Evolutionary conservation across 768 basidiomycete genomes (phyloP), one percentile per base, ranked within the genome.

Genomic region (Steccherinum ochraceum): DNA sequence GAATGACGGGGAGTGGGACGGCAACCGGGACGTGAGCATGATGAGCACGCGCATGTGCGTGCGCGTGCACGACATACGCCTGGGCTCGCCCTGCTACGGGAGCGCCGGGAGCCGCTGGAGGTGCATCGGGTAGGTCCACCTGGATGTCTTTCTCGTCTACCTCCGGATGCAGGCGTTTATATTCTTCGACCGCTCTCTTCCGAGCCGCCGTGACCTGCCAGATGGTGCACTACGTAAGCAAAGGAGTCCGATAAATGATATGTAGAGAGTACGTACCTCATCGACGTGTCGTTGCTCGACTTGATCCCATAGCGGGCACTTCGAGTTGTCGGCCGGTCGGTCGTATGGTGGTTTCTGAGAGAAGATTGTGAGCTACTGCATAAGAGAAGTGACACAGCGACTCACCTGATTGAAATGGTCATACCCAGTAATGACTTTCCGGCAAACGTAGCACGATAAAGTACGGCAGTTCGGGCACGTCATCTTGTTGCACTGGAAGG

Each of bases 401-500:
- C 72, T 25, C 60, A 78, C 78, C 45, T 78, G 69, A 44, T 74
- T 64, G 61, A 91, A 92, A 60, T 93, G 90, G 0, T 89, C 83
- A 58, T 92, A 91, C 1, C 88, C 87, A 0, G 25, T 68, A 39
- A 94, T 86, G 26, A 83, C 58, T 59, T 86, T 58, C 24, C 89
- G 77, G 62, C 93, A 95, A 21, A 91, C 71, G 61, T 96, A 94
- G 66, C 93, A 96, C 0, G 86, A 91, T 39, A 88, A 27, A 0
- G 89, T 82, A 1, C 43, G 54, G 60, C 93, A 95, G 52, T 83
- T 68, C 1, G 83, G 79, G 58, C 89, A 91, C 0, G 72, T 76
- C 84, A 96, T 94, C 65, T 95, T 95, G 77, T 95, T 95, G 70
- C 93, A 95, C 84, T 90, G 56, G 39, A 46, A 10, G 24, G 48